Evolutionary conservation across 352 stramenopile genomes (phyloP).

Genomic region (Aphanomyces euteiches): DNA sequence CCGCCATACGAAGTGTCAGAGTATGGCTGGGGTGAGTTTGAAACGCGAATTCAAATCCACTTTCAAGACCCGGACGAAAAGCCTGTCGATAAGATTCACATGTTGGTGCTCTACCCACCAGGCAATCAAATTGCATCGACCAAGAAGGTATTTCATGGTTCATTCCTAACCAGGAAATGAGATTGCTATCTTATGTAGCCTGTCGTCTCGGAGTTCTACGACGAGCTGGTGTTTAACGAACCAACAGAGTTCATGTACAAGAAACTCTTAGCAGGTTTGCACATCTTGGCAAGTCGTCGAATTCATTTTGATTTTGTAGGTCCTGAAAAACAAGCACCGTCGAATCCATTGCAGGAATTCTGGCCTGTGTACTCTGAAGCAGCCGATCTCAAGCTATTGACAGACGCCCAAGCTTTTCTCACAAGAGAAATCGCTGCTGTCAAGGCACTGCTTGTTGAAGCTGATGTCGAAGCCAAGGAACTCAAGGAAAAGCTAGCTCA

Average conservation of each 20-base stretch:
- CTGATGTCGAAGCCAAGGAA: constrained; percentile 30
- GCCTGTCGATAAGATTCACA: constrained; percentile 88
- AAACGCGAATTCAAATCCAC: constrained; percentile 94
- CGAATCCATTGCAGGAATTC: constrained; percentile 74
- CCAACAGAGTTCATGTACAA: constrained; percentile 94
- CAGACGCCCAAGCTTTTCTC: constrained; percentile 80
- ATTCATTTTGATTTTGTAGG: constrained; percentile 39
- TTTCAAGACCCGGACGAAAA: constrained; percentile 94
- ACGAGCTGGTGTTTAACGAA: constrained; percentile 98
- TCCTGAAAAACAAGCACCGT: constrained; percentile 59
- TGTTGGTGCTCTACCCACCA: constrained; percentile 79
- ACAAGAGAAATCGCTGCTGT: constrained; percentile 63
- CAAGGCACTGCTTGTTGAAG: constrained; percentile 58
- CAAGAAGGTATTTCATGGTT: constrained; percentile 63
- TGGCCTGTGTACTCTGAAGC: constrained; percentile 87
- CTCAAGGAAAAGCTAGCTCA: constrained; percentile 24
- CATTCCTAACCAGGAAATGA: background rate
- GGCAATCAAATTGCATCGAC: constrained; percentile 83
- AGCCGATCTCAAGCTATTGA: constrained; percentile 78
- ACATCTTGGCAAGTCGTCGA: background rate
- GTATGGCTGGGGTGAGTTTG: constrained; percentile 97
- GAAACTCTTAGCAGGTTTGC: constrained; percentile 68
- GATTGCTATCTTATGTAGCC: constrained; percentile 44
- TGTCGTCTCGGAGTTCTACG: constrained; percentile 95
- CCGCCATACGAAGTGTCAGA: constrained; percentile 96